phyloP scores from a whole-genome alignment of 2,329 filamentous ascomycete genomes.

The Talaromyces sp. region DNA sequence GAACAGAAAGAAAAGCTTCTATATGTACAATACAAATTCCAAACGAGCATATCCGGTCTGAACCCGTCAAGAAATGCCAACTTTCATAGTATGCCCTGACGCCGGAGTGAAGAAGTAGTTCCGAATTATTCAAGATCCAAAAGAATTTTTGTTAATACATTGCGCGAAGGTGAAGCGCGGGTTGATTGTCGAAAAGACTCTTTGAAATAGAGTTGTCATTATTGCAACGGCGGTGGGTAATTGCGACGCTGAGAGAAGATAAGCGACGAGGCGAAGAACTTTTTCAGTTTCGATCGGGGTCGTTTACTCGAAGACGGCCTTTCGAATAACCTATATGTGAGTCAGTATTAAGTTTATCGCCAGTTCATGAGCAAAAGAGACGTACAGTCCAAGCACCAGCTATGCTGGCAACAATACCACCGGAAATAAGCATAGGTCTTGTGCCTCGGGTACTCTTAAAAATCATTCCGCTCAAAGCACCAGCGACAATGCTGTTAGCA shows the following conservation, averaged over 20 bases:
- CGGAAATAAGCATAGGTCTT: slow-evolving; percentile 91
- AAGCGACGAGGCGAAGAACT: slow-evolving; percentile 15
- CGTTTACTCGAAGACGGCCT: slow-evolving; percentile 48
- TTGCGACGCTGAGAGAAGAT: slow-evolving; percentile 12
- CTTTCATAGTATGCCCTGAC: slow-evolving; percentile 36
- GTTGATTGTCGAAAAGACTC: slow-evolving; percentile 20
- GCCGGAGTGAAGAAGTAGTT: slow-evolving; percentile 46
- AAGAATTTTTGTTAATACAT: slow-evolving; percentile 26
- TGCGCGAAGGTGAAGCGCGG: slow-evolving; percentile 27
- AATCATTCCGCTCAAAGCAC: slow-evolving; percentile 82
- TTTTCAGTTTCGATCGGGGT: background rate
- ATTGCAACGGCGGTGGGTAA: slow-evolving; percentile 5
- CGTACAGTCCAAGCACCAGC: slow-evolving; percentile 90
- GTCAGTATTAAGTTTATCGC: background rate
- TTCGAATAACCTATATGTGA: slow-evolving; percentile 49
- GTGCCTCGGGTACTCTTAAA: slow-evolving; percentile 95
- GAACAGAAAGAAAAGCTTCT: slow-evolving; percentile 29
- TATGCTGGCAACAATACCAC: slow-evolving; percentile 79
- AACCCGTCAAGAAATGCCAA: slow-evolving; percentile 44
- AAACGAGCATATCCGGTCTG: slow-evolving; percentile 41
- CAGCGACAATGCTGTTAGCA: slow-evolving; percentile 81
- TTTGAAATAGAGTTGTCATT: background rate
- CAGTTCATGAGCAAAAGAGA: slow-evolving; percentile 30
- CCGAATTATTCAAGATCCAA: slow-evolving; percentile 29
- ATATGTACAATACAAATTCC: slow-evolving; percentile 44